Evolutionary conservation across 2,329 filamentous ascomycete species (phyloP).

Genomic region (Dendrostoma leiphaemia): DNA sequence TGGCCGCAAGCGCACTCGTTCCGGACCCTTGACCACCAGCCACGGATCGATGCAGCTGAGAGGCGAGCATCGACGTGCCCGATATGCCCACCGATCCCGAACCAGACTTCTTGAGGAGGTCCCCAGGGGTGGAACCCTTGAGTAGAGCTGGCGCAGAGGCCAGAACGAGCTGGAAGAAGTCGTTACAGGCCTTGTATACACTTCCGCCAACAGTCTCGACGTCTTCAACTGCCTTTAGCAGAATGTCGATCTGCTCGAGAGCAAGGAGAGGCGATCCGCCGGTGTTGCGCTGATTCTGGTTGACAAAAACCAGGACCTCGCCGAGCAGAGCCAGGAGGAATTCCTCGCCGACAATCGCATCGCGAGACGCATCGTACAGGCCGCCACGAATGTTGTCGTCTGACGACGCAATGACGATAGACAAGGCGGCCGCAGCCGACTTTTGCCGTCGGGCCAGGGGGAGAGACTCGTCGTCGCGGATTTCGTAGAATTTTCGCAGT

Average conservation of each 20-base stretch:
- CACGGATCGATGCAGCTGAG: slow-evolving; percentile 59
- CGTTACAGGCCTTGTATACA: slow-evolving; percentile 72
- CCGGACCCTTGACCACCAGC: slow-evolving; percentile 37
- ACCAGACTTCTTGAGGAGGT: slow-evolving; percentile 59
- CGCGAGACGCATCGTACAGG: slow-evolving; percentile 76
- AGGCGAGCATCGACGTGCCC: slow-evolving; percentile 69
- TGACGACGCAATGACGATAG: slow-evolving; percentile 81
- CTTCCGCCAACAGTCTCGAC: slow-evolving; percentile 69
- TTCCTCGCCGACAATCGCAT: slow-evolving; percentile 85
- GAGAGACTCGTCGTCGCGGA: slow-evolving; percentile 60
- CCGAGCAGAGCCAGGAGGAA: slow-evolving; percentile 76
- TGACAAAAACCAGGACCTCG: slow-evolving; percentile 74
- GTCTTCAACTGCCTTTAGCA: slow-evolving; percentile 78
- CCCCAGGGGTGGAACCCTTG: slow-evolving; percentile 61
- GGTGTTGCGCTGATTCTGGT: slow-evolving; percentile 38
- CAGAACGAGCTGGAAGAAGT: slow-evolving; percentile 74
- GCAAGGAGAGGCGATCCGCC: slow-evolving; percentile 51
- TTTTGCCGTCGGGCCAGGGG: slow-evolving; percentile 64
- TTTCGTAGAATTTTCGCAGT: slow-evolving; percentile 82
- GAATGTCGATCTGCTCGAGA: slow-evolving; percentile 68
- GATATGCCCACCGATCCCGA: slow-evolving; percentile 67
- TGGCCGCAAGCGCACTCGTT: slow-evolving; percentile 42
- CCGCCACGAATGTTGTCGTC: slow-evolving; percentile 90
- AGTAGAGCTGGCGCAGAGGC: slow-evolving; percentile 61
- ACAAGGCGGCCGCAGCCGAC: slow-evolving; percentile 71